Base-by-base conservation (phyloP, 1,284 basidiomycete genomes). In the Cryptococcus sp. region DNA sequence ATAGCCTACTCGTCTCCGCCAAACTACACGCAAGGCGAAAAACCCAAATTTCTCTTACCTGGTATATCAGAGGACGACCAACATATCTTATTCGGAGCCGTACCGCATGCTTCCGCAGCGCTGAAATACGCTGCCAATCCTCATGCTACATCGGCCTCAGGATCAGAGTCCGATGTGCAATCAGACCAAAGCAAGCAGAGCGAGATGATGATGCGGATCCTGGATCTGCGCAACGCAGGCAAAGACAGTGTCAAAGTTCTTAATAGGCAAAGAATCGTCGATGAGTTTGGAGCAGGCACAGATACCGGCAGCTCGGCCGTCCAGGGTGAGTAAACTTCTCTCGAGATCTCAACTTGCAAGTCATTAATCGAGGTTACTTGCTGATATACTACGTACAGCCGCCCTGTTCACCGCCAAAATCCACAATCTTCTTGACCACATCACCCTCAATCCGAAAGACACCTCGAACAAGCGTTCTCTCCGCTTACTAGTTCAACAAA, bases 381-480 rank as follows among this genome's bases (percentile, higher is more conserved):
- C 15, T 44, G 6, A 54, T 17, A 55, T 51, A 49, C 44, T 47
- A 20, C 29, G 13, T 25, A 41, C 66, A 94, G 94, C 88, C 50
- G 94, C 94, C 0, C 80, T 97, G 23, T 73, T 93, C 54, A 97
- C 94, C 0, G 86, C 89, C 72, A 84, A 86, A 69, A 95, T 97
- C 66, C 89, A 90, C 46, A 88, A 87, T 64, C 76, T 97, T 45
- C 87, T 87, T 82, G 80, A 80, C 1, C 94, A 96, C 74, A 78
- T 95, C 43, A 80, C 78, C 20, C 75, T 74, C 29, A 87, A 85
- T 72, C 86, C 86, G 63, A 86, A 87, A 63, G 94, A 98, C 74
- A 83, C 89, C 44, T 85, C 85, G 48, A 94, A 91, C 73, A 84
- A 87, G 48, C 84, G 87, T 16, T 82, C 84, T 13, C 82, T 98